Base-by-base conservation (phyloP, 495 filamentous ascomycete genomes). In the Penicillium egyptiacum region DNA sequence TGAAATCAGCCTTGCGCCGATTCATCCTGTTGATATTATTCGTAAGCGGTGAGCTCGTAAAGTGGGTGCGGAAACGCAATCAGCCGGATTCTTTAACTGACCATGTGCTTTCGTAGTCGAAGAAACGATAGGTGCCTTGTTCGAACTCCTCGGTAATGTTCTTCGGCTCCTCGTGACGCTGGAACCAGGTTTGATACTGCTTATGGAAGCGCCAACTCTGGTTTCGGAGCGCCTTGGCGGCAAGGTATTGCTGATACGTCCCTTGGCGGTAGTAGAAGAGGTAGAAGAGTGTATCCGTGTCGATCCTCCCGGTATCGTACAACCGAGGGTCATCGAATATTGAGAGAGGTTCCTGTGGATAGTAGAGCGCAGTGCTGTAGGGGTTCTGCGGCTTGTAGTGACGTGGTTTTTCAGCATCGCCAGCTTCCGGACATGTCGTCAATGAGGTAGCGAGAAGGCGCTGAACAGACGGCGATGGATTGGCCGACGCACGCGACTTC, bases 91-190 rank as follows among this genome's bases (percentile, higher is more conserved):
- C 11, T 17, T 46, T 26, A 25, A 83, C 89, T 73, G 73, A 98
- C 94, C 94, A 98, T 64, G 94, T 98, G 72, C 93, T 97, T 79
- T 98, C 94, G 66, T 98, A 98, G 72, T 98, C 94, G 75, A 98
- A 98, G 77, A 98, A 98, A 43, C 94, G 86, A 75, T 98, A 98
- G 5, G 94, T 98, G 25, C 94, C 94, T 73, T 98, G 93, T 77
- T 98, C 94, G 59, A 88, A 98, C 70, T 98, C 94, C 68, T 98
- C 95, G 0, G 94, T 98, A 66, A 98, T 98, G 43, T 84, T 90
- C 77, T 98, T 98, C 19, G 94, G 94, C 77, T 98, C 94, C 67
- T 98, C 94, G 63, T 98, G 94, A 40, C 94, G 82, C 72, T 98
- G 94, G 60, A 98, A 98, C 94, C 94, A 98, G 10, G 94, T 98